A percentile compares a stretch with the other conserved stretches of the same genome.
Conservation (phyloP, 345 rosid species). For the Euphorbia lathyris region DNA sequence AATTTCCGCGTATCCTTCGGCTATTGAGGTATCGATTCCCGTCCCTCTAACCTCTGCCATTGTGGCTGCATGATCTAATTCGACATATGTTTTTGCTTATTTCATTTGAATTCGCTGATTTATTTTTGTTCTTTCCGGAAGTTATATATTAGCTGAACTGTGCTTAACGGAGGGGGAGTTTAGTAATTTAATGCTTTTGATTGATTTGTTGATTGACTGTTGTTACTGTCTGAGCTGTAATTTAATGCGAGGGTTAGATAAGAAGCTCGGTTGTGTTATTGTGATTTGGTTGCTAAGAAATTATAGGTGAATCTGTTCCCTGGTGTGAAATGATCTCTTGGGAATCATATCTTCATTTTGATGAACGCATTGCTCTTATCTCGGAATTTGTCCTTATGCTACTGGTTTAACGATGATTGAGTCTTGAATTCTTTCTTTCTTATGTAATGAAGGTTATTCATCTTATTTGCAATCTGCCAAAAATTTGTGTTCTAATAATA, state of each 20-base stretch:
- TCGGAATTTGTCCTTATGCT: background rate
- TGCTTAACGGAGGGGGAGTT: background rate
- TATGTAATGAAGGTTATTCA: background rate
- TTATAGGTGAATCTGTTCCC: background rate
- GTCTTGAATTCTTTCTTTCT: background rate
- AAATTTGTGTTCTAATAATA: background rate
- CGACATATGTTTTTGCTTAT: background rate
- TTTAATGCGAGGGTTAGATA: background rate
- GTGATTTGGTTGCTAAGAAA: constrained; percentile 2
- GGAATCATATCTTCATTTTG: background rate
- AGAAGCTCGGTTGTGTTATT: background rate
- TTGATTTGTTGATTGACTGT: background rate
- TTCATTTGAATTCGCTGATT: constrained; percentile 3
- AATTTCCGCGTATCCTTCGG: background rate
- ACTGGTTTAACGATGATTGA: too few species aligned
- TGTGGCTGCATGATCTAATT: constrained; percentile 13
- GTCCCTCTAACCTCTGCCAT: background rate
- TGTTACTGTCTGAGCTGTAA: constrained; percentile 1
- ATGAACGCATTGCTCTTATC: background rate
- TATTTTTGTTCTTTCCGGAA: background rate
- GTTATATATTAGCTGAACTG: constrained; percentile 1
- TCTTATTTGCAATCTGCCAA: background rate
- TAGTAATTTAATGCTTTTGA: background rate
- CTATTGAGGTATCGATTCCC: constrained; percentile 12
- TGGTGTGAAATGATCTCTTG: background rate